These are phyloP conservation scores for Achaetomium macrosporum DNA, from an alignment of 2,329 filamentous ascomycete genomes.

Conservation along the genomic window DNA sequence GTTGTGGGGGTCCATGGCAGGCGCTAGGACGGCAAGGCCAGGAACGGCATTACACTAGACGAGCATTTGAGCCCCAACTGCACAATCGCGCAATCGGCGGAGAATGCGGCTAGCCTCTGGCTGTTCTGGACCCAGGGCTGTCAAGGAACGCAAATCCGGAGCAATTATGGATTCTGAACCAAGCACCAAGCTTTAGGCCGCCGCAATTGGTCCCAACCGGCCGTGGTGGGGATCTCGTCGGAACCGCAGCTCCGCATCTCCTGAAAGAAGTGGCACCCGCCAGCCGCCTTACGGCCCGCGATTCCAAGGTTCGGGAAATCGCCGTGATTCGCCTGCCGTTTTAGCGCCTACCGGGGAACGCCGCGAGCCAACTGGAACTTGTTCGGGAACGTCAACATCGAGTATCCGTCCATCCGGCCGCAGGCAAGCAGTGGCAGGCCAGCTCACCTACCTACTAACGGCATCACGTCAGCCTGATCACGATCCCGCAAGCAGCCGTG, in stretches of 20 bases:
- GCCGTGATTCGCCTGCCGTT: slow-evolving; percentile 13
- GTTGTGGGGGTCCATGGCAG: no score
- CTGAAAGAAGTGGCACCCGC: slow-evolving; percentile 25
- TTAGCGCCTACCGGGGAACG: slow-evolving; percentile 1
- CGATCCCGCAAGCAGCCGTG: no score
- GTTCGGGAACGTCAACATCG: neutral
- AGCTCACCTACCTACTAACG: no score
- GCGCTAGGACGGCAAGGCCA: neutral
- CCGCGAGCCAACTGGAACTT: neutral
- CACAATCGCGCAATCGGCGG: neutral
- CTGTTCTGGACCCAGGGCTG: slow-evolving; percentile 7
- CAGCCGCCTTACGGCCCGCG: slow-evolving; percentile 26
- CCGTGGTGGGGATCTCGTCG: slow-evolving; percentile 18
- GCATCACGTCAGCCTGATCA: neutral
- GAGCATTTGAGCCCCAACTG: neutral
- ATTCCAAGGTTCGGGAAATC: slow-evolving; percentile 20
- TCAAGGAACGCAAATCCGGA: slow-evolving; percentile 20
- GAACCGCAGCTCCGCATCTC: slow-evolving; percentile 27
- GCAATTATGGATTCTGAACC: slow-evolving; percentile 22
- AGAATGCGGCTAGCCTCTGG: slow-evolving; percentile 9
- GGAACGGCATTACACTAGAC: neutral
- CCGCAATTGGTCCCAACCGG: slow-evolving; percentile 19
- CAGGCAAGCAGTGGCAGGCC: no score
- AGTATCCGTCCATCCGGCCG: no score
- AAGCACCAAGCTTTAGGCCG: slow-evolving; percentile 14